Percentiles rank a stretch among this genome's conserved stretches.
Evolutionary conservation across 495 filamentous ascomycete species (phyloP).

Genomic region (Alectoria sarmentosa): DNA sequence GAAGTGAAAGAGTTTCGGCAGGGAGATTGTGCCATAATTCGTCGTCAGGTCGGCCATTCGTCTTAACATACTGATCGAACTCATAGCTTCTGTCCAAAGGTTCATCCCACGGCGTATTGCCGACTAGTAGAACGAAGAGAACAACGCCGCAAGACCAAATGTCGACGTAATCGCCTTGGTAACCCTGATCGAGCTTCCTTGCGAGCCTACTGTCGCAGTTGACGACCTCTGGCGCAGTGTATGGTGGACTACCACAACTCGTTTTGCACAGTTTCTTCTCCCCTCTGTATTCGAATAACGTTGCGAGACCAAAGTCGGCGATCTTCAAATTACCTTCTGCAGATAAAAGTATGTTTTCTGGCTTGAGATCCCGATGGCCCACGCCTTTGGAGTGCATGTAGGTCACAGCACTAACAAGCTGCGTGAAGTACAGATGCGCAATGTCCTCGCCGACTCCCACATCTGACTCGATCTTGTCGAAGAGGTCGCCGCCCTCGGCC

Average conservation of each 20-base stretch:
- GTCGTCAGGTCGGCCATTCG: slow-evolving; percentile 71
- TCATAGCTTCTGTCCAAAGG: slow-evolving; percentile 75
- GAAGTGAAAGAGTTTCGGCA: slow-evolving; percentile 67
- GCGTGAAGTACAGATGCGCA: slow-evolving; percentile 91
- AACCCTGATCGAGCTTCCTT: slow-evolving; percentile 52
- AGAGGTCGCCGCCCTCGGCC: slow-evolving; percentile 91
- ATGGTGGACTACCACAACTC: slow-evolving; percentile 93
- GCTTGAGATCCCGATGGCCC: slow-evolving; percentile 84
- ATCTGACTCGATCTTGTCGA: slow-evolving; percentile 99
- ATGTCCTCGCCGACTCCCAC: slow-evolving; percentile 87
- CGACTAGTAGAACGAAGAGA: slow-evolving; percentile 87
- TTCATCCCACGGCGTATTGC: slow-evolving; percentile 98
- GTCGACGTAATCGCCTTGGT: slow-evolving; percentile 77
- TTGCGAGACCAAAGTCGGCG: slow-evolving; percentile 93
- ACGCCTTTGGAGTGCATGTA: slow-evolving; percentile 94
- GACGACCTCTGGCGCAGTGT: slow-evolving; percentile 94
- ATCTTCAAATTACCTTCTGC: slow-evolving; percentile 84
- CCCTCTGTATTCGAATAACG: slow-evolving; percentile 85
- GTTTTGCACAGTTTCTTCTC: slow-evolving; percentile 70
- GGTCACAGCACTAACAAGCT: slow-evolving; percentile 81
- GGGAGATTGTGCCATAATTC: slow-evolving; percentile 81
- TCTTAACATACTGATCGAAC: slow-evolving; percentile 75
- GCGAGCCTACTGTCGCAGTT: slow-evolving; percentile 40
- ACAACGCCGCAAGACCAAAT: slow-evolving; percentile 98
- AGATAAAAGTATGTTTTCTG: slow-evolving; percentile 81